A percentile compares a stretch with the other conserved stretches of the same genome.
Evolutionary conservation across 2,329 filamentous ascomycete species (phyloP).

Genomic region (Hymenotorrendiella dingleyae): DNA sequence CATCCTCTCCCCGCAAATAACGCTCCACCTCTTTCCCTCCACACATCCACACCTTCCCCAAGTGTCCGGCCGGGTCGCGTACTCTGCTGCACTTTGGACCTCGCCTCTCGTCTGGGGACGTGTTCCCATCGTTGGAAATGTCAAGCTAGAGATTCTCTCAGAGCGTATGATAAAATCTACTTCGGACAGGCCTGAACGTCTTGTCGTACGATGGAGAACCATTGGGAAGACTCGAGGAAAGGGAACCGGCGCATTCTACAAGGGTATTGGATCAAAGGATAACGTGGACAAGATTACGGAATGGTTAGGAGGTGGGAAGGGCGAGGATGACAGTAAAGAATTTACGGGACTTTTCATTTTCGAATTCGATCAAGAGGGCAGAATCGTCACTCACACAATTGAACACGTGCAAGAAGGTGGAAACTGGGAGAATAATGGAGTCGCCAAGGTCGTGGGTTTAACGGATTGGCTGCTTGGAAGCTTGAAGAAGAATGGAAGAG

Average conservation of each 20-base stretch:
- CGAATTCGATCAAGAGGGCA: conserved; percentile 83
- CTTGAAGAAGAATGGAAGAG: conserved; percentile 45
- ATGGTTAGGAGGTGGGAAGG: conserved; percentile 39
- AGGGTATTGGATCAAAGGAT: conserved; percentile 37
- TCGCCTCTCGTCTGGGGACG: conserved; percentile 94
- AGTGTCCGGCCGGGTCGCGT: conserved; percentile 86
- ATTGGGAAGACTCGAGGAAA: conserved; percentile 42
- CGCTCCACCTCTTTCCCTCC: conserved; percentile 63
- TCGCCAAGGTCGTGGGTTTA: conserved; percentile 78
- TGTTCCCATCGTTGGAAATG: conserved; percentile 84
- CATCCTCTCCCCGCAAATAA: conserved; percentile 69
- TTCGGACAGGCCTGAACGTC: conserved; percentile 61
- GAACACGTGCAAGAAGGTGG: conserved; percentile 83
- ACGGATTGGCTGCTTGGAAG: conserved; percentile 92
- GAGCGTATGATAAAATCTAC: conserved; percentile 63
- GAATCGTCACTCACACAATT: conserved; percentile 83
- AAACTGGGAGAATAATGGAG: conserved; percentile 74
- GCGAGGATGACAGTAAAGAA: conserved; percentile 59
- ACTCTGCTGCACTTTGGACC: conserved; percentile 91
- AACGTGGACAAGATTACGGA: conserved; percentile 48
- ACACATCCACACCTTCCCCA: conserved; percentile 85
- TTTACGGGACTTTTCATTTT: conserved; percentile 94
- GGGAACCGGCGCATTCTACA: conserved; percentile 38
- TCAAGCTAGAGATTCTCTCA: conserved; percentile 78
- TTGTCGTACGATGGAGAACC: conserved; percentile 88